A percentile compares a stretch with the other conserved stretches of the same genome.
phyloP scores from a whole-genome alignment of 805 yeast species.

The Jamesozyma spencerorum region DNA sequence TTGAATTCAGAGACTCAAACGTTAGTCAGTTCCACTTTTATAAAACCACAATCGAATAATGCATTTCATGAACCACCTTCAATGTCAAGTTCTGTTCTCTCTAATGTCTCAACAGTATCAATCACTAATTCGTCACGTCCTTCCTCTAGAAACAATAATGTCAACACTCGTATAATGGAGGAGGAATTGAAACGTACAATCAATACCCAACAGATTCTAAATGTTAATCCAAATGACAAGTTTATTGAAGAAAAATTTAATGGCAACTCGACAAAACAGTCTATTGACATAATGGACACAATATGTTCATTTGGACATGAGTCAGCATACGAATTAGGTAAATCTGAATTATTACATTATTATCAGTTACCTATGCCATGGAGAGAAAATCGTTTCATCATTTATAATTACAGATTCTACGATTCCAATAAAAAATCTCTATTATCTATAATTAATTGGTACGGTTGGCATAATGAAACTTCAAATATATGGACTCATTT shows the following conservation, averaged over 20 bases:
- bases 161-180: neutral
- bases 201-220: too few relatives aligned
- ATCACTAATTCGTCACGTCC: constrained; percentile 1
- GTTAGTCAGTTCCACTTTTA: constrained; percentile 8
- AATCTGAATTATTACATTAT: constrained; percentile 50
- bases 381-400: constrained; percentile 84
- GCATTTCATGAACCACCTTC: neutral
- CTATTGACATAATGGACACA: constrained; percentile 1
- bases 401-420: constrained; percentile 79
- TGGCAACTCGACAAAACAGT: too few relatives aligned
- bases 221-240: too few relatives aligned
- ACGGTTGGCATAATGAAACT: constrained; percentile 70
- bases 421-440: constrained; percentile 51
- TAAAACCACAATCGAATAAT: neutral
- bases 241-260: too few relatives aligned
- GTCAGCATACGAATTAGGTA: constrained; percentile 37
- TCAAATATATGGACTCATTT: constrained; percentile 92
- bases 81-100: neutral
- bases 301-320: constrained; percentile 40
- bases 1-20: constrained; percentile 16
- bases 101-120: neutral
- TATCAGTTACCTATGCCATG: constrained; percentile 86
- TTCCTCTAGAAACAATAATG: neutral
- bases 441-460: constrained; percentile 43
- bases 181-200: neutral